Evolutionary conservation across 129 eudicot genomes (phyloP).

Genomic region (Mikania micrantha): DNA sequence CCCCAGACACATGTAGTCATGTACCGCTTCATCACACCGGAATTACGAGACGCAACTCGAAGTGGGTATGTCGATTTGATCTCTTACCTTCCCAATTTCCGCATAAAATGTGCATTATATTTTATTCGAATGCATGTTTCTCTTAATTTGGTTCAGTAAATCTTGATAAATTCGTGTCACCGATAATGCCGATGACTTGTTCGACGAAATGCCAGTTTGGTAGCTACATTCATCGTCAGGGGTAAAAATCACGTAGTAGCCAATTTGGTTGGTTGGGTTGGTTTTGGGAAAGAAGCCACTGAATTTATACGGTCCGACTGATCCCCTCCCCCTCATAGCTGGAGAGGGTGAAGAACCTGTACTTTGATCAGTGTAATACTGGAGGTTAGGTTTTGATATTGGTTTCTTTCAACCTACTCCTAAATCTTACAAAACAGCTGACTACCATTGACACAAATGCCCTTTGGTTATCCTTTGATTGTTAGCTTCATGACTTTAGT

Average conservation of each 20-base stretch:
- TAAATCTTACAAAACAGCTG: too few relatives aligned
- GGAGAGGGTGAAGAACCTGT: background rate
- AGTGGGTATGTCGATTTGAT: constrained; percentile 18
- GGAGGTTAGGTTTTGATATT: constrained; percentile 10
- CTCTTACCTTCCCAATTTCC: background rate
- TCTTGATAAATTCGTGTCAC: background rate
- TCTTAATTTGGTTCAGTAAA: background rate
- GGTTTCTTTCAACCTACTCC: too few relatives aligned
- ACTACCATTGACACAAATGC: too few relatives aligned
- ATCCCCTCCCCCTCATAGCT: too few relatives aligned
- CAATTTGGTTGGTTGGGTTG: background rate
- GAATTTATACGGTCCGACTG: constrained; percentile 5
- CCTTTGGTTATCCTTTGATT: constrained; percentile 5
- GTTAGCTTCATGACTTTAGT: background rate
- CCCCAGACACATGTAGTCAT: background rate
- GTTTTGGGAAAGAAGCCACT: constrained; percentile 2
- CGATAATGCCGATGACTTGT: background rate
- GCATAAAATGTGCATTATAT: background rate
- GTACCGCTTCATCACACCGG: background rate
- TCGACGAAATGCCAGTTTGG: constrained; percentile 21
- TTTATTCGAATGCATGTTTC: background rate
- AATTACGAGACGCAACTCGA: constrained; percentile 1
- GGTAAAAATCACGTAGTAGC: background rate
- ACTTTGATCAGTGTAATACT: constrained; percentile 10
- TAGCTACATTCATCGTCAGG: background rate